Base-by-base conservation (phyloP, 2,329 filamentous ascomycete genomes). In the Fusarium annulatum region DNA sequence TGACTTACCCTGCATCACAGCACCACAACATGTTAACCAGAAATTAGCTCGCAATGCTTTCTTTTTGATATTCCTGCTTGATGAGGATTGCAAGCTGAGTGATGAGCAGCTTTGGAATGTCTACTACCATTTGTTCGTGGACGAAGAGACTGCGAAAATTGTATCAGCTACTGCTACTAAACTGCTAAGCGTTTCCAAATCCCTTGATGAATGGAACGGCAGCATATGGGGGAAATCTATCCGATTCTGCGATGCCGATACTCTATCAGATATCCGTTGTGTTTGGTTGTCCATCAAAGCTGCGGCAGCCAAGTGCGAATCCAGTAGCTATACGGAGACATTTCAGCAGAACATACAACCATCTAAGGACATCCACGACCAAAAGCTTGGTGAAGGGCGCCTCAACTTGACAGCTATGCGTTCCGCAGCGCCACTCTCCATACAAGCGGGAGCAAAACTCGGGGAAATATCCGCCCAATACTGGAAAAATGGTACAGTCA, bases 71-170 rank as follows among this genome's bases (percentile, higher is more conserved):
- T 77, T 90, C 5, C 78, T 91, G 43, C 56, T 87, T 11, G 86
- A 88, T n/a, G 75, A 81, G 34, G 64, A 77, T 11, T 64, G 79
- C 2, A 71, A 70, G 28, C 45, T 78, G 33, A 66, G 75, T 18
- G 57, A 68, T 2, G 77, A 82, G 4, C 59, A 74, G 12, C 78
- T 87, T 7, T 91, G 88, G 88, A 84, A 87, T 64, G 79, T 88
- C 41, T 91, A 88, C 79, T 90, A 90, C 77, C 83, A 90, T 71
- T 74, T 88, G 8, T 84, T 83, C 42, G 68, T 91, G 9, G 82
- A 85, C 53, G 69, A 80, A 1, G 49, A 78, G 6, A 81, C 85
- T 6, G 72, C 84, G 0, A 33, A 76, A 2, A 28, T 84, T 7
- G 77, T 91, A 6, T 61, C 78, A 4, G 28, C 64, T 2, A 88